Conservation (phyloP, 352 stramenopile genomes). For the Phytophthora rubi region DNA sequence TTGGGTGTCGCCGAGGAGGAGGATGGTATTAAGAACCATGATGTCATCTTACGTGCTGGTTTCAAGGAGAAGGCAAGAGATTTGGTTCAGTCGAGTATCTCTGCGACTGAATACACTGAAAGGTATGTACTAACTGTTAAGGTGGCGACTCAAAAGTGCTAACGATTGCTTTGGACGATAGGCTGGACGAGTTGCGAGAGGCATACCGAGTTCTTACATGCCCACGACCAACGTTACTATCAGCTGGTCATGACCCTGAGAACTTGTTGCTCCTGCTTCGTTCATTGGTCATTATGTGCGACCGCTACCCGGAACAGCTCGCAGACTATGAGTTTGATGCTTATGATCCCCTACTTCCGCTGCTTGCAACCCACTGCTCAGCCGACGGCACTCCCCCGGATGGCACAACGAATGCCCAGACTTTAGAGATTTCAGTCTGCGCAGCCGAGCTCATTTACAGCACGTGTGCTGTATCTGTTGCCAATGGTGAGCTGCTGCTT, state of each 20-base stretch:
- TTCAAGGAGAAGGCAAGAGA: slow-evolving; percentile 64
- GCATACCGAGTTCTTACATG: slow-evolving; percentile 75
- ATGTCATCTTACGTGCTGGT: slow-evolving; percentile 46
- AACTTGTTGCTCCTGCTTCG: slow-evolving; percentile 75
- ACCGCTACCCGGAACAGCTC: slow-evolving; percentile 62
- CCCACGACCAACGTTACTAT: slow-evolving; percentile 71
- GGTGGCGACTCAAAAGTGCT: not conserved
- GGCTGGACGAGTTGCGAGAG: slow-evolving; percentile 55
- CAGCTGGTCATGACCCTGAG: slow-evolving; percentile 69
- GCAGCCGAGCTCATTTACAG: slow-evolving; percentile 73
- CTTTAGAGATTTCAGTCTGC: slow-evolving; percentile 63
- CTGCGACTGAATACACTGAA: slow-evolving; percentile 39
- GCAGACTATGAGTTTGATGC: slow-evolving; percentile 67
- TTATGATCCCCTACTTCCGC: slow-evolving; percentile 65
- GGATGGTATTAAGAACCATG: slow-evolving; percentile 8
- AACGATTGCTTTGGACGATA: slow-evolving; percentile 23
- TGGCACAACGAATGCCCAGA: slow-evolving; percentile 54
- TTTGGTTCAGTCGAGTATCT: slow-evolving; percentile 39
- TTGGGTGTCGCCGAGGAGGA: slow-evolving; percentile 37
- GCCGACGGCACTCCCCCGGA: slow-evolving; percentile 44
- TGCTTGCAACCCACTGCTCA: slow-evolving; percentile 71
- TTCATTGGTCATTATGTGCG: slow-evolving; percentile 72
- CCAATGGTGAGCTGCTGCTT: slow-evolving; percentile 67
- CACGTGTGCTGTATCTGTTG: slow-evolving; percentile 64
- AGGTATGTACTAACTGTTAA: slow-evolving; percentile 37